A percentile compares a stretch with the other conserved stretches of the same genome.
Conservation (phyloP, 805 yeast genomes). For the Metschnikowia reukaufii region DNA sequence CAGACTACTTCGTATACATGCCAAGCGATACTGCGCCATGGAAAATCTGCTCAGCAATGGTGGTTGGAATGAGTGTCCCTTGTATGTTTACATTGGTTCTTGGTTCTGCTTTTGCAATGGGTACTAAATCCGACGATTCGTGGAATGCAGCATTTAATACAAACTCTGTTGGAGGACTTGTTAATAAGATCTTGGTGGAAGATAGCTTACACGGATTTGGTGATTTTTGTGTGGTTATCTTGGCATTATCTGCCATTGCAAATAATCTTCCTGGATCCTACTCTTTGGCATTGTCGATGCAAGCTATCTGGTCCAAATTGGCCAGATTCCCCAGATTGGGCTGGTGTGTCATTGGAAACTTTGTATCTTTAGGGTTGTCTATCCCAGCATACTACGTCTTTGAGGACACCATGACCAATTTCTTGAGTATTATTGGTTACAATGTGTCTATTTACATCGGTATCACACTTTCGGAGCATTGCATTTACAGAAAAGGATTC, state of each 20-base stretch:
- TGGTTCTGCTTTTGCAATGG: conserved; percentile 36
- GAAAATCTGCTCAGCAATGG: conserved; percentile 30
- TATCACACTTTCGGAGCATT: conserved; percentile 31
- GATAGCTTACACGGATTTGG: conserved; percentile 33
- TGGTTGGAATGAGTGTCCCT: conserved; percentile 29
- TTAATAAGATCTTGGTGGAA: conserved; percentile 29
- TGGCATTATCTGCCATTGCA: conserved; percentile 33
- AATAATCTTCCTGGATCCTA: conserved; percentile 37
- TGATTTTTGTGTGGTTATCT: conserved; percentile 30
- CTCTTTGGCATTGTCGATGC: conserved; percentile 31
- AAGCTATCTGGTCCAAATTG: conserved; percentile 32
- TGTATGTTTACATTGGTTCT: conserved; percentile 29
- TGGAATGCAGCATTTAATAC: conserved; percentile 31
- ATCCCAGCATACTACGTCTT: conserved; percentile 38
- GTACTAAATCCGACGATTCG: conserved; percentile 23
- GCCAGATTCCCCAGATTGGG: conserved; percentile 33
- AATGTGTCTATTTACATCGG: conserved; percentile 35
- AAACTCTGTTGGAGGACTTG: conserved; percentile 36
- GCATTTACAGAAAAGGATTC: conserved; percentile 28
- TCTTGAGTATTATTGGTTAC: conserved; percentile 33
- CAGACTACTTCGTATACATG: conserved; percentile 37
- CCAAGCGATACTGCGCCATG: conserved; percentile 27
- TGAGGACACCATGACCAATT: conserved; percentile 30
- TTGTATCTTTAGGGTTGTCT: conserved; percentile 31
- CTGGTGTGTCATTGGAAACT: conserved; percentile 36